Evolutionary conservation across 208 protist species (phyloP), one percentile per base, ranked within the genome.

Genomic region (Phytomonas serpens): DNA sequence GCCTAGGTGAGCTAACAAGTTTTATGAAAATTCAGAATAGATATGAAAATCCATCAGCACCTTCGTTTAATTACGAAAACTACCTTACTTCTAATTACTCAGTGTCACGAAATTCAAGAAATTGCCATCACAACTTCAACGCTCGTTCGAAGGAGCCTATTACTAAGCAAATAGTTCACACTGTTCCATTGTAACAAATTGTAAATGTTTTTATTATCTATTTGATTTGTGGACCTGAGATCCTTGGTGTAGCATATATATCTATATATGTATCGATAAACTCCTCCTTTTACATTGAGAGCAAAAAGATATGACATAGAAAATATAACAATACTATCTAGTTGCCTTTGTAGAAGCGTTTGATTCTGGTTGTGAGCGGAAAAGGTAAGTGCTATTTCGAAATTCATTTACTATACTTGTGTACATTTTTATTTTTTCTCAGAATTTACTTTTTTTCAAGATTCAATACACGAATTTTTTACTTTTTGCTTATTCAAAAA

Each of bases 1-100:
- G 85, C 27, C 75, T 94, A 13, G 86, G 89, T 38, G 81, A 92
- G 68, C 77, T 92, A 9, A 89, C 85, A 5, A 86, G 84, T n/a
- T 80, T 91, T 37, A 81, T 93, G 30, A 77, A 86, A 63, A 32
- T 78, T 57, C 84, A 81, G 62, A 64, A 82, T 11, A 19, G 2
- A 57, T 27, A 27, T 57, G 16, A 57, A 57, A 57, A 57, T 57
- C 11, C 23, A 57, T 57, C 47, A 57, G 19, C 47, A 19, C 47
- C 47, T 27, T 57, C 23, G 19, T 0, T 57, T 7, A 6, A 57
- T 57, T 57, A 6, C 47, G 2, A 23, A 57, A 57, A 57, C 11
- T 27, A 19, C 47, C 5, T 57, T 57, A 57, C 47, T 27, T 19
- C 47, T 57, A 57, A 11, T 57, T 57, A 57, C 6, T 57, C 47